Base-by-base conservation (phyloP, 768 basidiomycete genomes). In the Gyrodon lividus region DNA sequence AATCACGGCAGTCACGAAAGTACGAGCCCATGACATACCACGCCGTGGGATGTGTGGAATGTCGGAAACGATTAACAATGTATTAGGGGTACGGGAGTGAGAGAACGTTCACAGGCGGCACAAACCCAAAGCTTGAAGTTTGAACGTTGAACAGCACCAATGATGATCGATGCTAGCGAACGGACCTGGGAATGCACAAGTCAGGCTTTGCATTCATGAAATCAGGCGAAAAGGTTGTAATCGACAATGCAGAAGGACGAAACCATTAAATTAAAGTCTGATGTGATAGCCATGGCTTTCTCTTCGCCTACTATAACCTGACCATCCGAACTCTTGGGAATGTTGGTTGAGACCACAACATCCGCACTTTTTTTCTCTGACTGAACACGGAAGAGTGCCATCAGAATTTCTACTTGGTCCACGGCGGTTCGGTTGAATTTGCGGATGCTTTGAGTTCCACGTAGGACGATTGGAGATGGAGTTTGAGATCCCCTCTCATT, bases 301-400 rank as follows among this genome's bases (percentile, higher is more conserved):
- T 73, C 70, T 52, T 68, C 61, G n/a, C 60, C 67, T 34, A 80
- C 74, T 46, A 71, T 74, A 14, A 71, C 75, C 28, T 49, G 31
- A 14, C 41, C 51, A 20, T 38, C 45, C 16, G 42, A 37, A 38
- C 72, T 75, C 49, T 79, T 77, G 26, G 95, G 95, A 19, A 89
- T 77, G 69, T 95, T 98, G 63, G 86, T 86, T 16, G 89, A 87
- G 54, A 90, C 77, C 24, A 97, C 87, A 19, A 99, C 66, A 65
- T 99, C 97, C 6, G 86, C 79, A 30, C 75, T 74, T 67, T 89
- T 89, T 34, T 49, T 50, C 23, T 12, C 6, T 20, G 72, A 62
- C 59, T 80, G 72, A 19, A 96, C 73, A 30, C 96, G 82, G 72
- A 84, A 98, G 12, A 98, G 77, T 5, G 86, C 91, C 64, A 98